Evolutionary conservation across 73 alveolate species (phyloP).

Genomic region (Paramecium tetraurelia): DNA sequence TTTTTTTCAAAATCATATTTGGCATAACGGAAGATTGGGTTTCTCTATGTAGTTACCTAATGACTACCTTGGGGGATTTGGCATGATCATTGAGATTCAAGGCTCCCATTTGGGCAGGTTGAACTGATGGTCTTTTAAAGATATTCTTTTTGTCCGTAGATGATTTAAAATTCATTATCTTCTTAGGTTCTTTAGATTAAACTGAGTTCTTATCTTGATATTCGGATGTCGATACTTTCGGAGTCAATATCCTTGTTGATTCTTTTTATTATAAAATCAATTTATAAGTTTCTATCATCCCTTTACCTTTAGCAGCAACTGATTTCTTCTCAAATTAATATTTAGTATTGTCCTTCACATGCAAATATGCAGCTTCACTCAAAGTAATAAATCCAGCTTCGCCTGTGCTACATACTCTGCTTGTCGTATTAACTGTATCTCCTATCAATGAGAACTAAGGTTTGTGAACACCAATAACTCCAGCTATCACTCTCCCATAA

Average conservation of each 20-base stretch:
- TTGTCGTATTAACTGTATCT: constrained; percentile 93
- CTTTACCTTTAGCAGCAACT: constrained; percentile 82
- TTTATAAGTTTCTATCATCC: constrained; percentile 71
- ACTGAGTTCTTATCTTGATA: not conserved
- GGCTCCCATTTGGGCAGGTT: not conserved
- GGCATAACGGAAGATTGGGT: not conserved
- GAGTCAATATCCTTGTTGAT: not conserved
- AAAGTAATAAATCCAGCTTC: constrained; percentile 46
- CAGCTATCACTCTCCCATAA: constrained; percentile 94
- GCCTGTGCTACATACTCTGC: constrained; percentile 90
- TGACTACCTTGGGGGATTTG: not conserved
- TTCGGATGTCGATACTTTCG: not conserved
- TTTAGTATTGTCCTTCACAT: constrained; percentile 1
- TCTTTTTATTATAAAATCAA: constrained; percentile 52
- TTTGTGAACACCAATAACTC: constrained; percentile 95
- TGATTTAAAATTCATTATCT: not conserved
- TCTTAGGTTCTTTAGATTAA: not conserved
- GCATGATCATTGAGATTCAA: not conserved
- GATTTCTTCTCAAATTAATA: not conserved
- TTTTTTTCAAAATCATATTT: not conserved
- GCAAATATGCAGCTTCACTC: not conserved
- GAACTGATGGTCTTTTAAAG: not conserved
- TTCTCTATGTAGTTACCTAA: not conserved
- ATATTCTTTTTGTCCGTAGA: not conserved
- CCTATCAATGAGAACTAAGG: constrained; percentile 96